Evolutionary conservation across 805 yeast species (phyloP).

Genomic region (Starmerella cellae): DNA sequence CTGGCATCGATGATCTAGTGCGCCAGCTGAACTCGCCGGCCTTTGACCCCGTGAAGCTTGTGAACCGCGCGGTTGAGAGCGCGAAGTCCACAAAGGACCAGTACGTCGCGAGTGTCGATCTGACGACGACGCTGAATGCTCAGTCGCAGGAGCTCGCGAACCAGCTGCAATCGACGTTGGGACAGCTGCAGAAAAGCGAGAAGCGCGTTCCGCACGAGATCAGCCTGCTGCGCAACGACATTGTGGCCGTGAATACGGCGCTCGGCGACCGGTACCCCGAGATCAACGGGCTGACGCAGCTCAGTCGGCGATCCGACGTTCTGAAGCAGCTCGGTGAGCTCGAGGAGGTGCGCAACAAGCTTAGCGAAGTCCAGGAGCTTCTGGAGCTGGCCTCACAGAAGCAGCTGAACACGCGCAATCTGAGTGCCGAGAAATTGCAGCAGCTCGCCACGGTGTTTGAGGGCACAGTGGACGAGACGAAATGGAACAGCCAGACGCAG

Average conservation of each 20-base stretch:
- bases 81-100: constrained; percentile 19
- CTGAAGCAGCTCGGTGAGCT: constrained; percentile 20
- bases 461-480: constrained; percentile 17
- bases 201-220: constrained; percentile 26
- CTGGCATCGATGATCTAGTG: constrained; percentile 16
- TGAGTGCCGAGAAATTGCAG: constrained; percentile 1
- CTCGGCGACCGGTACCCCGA: constrained; percentile 16
- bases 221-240: constrained; percentile 26
- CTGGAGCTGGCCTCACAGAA: constrained; percentile 9
- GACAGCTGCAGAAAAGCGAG: constrained; percentile 21
- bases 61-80: constrained; percentile 20
- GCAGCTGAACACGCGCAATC: not conserved
- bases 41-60: constrained; percentile 23
- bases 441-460: constrained; percentile 15
- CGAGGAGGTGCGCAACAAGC: constrained; percentile 19
- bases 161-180: constrained; percentile 22
- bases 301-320: constrained; percentile 10
- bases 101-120: constrained; percentile 23
- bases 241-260: constrained; percentile 17
- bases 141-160: constrained; percentile 23
- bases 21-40: constrained; percentile 20
- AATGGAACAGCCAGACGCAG: constrained; percentile 4
- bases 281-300: constrained; percentile 8
- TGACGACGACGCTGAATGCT: constrained; percentile 25
- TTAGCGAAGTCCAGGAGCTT: constrained; percentile 21